Conservation (phyloP, 2,329 filamentous ascomycete genomes). For the Paecilomyces dactylethromorphus region DNA sequence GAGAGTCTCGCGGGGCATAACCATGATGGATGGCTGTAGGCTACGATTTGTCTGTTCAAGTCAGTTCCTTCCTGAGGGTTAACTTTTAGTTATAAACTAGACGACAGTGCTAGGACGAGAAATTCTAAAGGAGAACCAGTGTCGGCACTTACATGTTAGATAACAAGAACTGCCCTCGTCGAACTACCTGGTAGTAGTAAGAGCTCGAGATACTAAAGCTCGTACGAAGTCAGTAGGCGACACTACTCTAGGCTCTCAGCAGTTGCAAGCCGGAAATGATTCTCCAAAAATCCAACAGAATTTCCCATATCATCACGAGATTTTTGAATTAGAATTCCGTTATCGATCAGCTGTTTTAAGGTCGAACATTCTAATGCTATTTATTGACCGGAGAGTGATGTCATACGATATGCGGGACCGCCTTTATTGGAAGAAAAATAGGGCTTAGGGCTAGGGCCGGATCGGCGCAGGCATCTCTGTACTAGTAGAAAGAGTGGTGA, state of each 20-base stretch:
- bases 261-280: not conserved
- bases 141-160: not conserved
- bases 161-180: not conserved
- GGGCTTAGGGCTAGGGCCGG: slow-evolving; percentile 1
- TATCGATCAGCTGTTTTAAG: not conserved
- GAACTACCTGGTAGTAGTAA: not conserved
- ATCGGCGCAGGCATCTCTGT: not conserved
- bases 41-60: not conserved
- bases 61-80: not conserved
- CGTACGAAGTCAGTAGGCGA: not conserved
- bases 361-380: not conserved
- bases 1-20: slow-evolving; percentile 12
- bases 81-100: not conserved
- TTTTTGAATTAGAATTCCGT: not conserved
- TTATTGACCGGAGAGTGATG: slow-evolving; percentile 1
- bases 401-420: not conserved
- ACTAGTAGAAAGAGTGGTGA: no score
- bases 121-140: not conserved
- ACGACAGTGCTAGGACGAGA: not conserved
- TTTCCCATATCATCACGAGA: not conserved
- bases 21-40: not conserved
- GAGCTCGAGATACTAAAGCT: not conserved
- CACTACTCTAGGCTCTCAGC: not conserved
- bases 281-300: not conserved
- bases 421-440: not conserved